These are phyloP conservation scores for Penicillium daleae DNA, from an alignment of 495 filamentous ascomycete genomes.

Conservation along the genomic window DNA sequence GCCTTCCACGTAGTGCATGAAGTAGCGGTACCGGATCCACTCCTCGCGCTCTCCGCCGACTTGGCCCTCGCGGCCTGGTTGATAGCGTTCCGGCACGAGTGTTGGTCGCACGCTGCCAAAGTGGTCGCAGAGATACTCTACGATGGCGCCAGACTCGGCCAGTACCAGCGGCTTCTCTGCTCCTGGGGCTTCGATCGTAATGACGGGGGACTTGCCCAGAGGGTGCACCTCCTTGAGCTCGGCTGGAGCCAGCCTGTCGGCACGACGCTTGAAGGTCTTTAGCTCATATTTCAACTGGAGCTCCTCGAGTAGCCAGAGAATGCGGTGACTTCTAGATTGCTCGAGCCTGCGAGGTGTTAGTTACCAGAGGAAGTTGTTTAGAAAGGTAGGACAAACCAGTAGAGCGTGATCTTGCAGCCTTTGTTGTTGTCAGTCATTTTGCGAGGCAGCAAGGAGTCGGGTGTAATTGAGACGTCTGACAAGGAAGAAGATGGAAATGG, in stretches of 20 bases:
- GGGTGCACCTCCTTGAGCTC: slow-evolving; percentile 79
- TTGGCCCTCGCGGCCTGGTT: slow-evolving; percentile 47
- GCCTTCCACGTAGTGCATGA: slow-evolving; percentile 83
- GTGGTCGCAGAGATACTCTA: slow-evolving; percentile 80
- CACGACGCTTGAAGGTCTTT: slow-evolving; percentile 69
- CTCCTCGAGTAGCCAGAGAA: slow-evolving; percentile 89
- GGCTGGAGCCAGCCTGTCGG: slow-evolving; percentile 65
- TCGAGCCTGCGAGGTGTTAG: slow-evolving; percentile 36
- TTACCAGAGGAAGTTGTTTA: background rate
- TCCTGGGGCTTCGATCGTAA: slow-evolving; percentile 59
- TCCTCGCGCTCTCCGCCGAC: slow-evolving; percentile 73
- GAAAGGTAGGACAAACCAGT: slow-evolving; percentile 60
- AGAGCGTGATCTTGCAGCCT: slow-evolving; percentile 70
- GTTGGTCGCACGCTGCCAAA: slow-evolving; percentile 52
- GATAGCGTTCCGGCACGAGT: slow-evolving; percentile 68
- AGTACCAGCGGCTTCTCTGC: slow-evolving; percentile 62
- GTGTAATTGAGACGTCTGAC: background rate
- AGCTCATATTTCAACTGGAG: slow-evolving; percentile 77
- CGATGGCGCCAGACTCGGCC: slow-evolving; percentile 78
- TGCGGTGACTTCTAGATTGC: slow-evolving; percentile 72
- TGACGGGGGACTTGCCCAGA: slow-evolving; percentile 80
- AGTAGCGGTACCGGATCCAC: slow-evolving; percentile 77
- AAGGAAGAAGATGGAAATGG: background rate
- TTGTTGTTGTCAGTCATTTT: slow-evolving; percentile 41
- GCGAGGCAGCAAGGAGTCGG: background rate